Evolutionary conservation across 2,329 filamentous ascomycete species (phyloP).

Genomic region (Alternaria panax): DNA sequence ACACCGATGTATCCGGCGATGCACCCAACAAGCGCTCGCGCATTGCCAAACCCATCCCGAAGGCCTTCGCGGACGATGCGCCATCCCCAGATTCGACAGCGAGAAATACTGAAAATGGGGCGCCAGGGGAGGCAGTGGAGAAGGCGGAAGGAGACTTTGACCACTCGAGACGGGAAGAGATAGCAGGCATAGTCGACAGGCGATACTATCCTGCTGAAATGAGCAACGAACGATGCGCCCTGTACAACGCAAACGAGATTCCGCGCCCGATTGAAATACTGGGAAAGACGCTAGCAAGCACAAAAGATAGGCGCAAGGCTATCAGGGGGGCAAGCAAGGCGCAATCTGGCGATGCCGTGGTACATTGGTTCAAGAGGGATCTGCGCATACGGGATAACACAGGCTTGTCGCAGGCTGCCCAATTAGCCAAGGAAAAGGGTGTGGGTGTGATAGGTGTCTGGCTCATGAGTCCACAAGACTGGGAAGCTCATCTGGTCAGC

Average conservation of each 20-base stretch:
- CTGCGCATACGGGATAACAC: conserved; percentile 77
- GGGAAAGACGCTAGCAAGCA: conserved; percentile 66
- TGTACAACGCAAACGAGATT: conserved; percentile 75
- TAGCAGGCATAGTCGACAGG: conserved; percentile 53
- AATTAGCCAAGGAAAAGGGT: conserved; percentile 70
- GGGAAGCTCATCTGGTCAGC: conserved; percentile 78
- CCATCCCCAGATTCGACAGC: conserved; percentile 15
- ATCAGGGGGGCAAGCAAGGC: conserved; percentile 45
- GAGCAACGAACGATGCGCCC: conserved; percentile 76
- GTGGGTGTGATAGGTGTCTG: conserved; percentile 80
- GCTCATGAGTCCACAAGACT: conserved; percentile 82
- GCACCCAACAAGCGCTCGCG: conserved; percentile 50
- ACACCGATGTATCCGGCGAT: conserved; percentile 44
- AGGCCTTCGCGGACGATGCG: conserved; percentile 31
- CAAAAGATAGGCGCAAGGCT: conserved; percentile 60
- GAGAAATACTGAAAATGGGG: conserved; percentile 26
- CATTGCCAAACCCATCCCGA: conserved; percentile 36
- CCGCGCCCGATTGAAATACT: conserved; percentile 77
- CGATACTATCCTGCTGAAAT: conserved; percentile 88
- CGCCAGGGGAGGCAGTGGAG: conserved; percentile 22
- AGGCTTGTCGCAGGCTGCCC: conserved; percentile 70
- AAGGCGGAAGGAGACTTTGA: conserved; percentile 35
- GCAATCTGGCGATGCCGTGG: conserved; percentile 66
- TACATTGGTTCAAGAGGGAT: conserved; percentile 93
- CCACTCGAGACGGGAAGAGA: conserved; percentile 49